Base-by-base conservation (phyloP, 805 yeast species). In the Candida golubevii region DNA sequence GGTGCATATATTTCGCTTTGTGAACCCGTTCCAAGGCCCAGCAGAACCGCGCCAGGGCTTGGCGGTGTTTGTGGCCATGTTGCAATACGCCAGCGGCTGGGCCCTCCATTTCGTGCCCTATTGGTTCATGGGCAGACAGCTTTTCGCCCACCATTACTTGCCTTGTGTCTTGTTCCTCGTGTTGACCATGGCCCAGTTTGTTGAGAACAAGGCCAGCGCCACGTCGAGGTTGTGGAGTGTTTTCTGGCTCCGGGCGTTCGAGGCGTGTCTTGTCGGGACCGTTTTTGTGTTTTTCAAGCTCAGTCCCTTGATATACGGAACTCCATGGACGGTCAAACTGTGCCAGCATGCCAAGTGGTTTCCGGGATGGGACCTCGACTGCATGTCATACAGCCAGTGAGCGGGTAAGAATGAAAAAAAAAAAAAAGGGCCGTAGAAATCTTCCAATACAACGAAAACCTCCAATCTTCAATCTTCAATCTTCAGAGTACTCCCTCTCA, bases 31-130 rank as follows among this genome's bases (percentile, higher is more conserved):
- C 44, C 33, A 23, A 4, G 32, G 52, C 2, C 42, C 49, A 7
- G 28, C 37, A 14, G 63, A 61, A 42, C 35, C 56, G 0, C 15
- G 38, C 6, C 39, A 44, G 11, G 41, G 42, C 2, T 33, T 44
- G 8, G 41, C 46, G 11, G 62, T 56, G 42, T 62, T 60, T 46
- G 38, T 45, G 28, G 45, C 54, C 33, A 44, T 62, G 10, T 45
- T 68, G 11, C 75, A 73, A 47, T 75, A 63, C 45, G 51, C 75
- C 13, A 46, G 77, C 2, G 93, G 88, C 1, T 86, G 81, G 77
- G 47, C 70, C 1, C 28, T 81, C 18, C 82, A 83, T 54, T 77
- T 71, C 49, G 50, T 74, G 35, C 91, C 93, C 14, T 80, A 76
- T 48, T 68, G 75, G 57, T 43, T 59, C 45, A 59, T 69, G 61